Base-by-base conservation (phyloP, 1,284 basidiomycete species). In the Tremellales sp. region DNA sequence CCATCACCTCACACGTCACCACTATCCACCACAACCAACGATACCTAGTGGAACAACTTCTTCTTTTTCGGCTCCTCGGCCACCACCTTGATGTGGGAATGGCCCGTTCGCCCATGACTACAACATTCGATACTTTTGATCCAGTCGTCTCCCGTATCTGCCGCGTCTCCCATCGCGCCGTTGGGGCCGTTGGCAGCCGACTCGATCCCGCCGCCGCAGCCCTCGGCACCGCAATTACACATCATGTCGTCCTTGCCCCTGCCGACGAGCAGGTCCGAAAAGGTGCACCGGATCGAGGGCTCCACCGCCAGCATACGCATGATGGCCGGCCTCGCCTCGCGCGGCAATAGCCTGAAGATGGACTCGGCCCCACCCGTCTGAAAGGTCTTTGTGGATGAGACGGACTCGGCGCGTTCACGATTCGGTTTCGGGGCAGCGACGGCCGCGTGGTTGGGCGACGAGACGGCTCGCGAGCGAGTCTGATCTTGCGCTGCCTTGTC, bases 231-330 rank as follows among this genome's bases (percentile, higher is more conserved):
- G 66, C 83, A 87, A n/a, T 84, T 82, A 63, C 89, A 93, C 50
- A 90, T 77, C 51, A 92, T 75, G 33, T 82, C 83, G 61, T 83
- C 82, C 7, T 79, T 79, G 49, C 85, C 84, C 48, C 76, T 76
- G 28, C 94, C 94, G 61, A 86, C 83, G 47, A 97, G 77, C 38
- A 98, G 74, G 65, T 97, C 91, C n/a, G 87, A 86, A 45, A 98
- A 80, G 22, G 95, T 97, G 70, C 90, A 95, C 29, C 95, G 83
- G 45, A 86, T 81, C 8, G 79, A 76, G 1, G 93, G 89, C 68
- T 97, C 92, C 45, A 97, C 81, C 52, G 84, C 85, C 61, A 98
- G 79, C 95, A 98, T 98, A 45, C 93, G 82, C 51, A 90, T 85
- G 45, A 98, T 78, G 9, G 88, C 90, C 13, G 83, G 79, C 34